phyloP scores from a whole-genome alignment of 2,329 filamentous ascomycete genomes.

The Talaromyces islandicus region DNA sequence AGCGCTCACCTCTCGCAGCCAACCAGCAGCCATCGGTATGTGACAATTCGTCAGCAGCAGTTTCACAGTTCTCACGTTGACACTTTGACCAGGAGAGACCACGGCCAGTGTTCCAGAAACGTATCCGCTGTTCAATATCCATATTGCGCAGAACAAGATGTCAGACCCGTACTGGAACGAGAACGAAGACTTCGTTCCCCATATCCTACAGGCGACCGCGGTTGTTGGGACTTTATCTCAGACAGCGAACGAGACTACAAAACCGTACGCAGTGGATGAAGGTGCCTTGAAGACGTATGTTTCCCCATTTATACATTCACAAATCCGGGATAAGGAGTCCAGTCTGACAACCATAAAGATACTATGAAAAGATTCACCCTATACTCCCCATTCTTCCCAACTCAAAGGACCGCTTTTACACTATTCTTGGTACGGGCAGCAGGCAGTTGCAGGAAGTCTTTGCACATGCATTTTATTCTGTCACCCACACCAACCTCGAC shows the following conservation, averaged over 20 bases:
- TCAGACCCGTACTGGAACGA: conserved; percentile 35
- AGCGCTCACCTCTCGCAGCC: conserved; percentile 28
- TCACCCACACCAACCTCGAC: conserved; percentile 31
- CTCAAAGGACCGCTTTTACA: conserved; percentile 31
- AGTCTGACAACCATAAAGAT: conserved; percentile 23
- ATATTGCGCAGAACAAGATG: conserved; percentile 30
- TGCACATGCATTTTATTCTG: conserved; percentile 33
- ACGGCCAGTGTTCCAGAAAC: conserved; percentile 9
- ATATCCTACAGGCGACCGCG: conserved; percentile 4
- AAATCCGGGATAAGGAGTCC: background rate
- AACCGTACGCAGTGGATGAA: conserved; percentile 31
- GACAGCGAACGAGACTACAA: conserved; percentile 28
- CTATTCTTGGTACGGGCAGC: conserved; percentile 33
- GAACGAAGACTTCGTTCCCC: conserved; percentile 6
- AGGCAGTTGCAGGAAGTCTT: conserved; percentile 37
- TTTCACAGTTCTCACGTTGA: conserved; percentile 3
- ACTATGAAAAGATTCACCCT: conserved; percentile 36
- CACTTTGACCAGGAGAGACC: conserved; percentile 8
- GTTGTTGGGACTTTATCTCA: conserved; percentile 16
- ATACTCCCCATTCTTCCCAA: conserved; percentile 37
- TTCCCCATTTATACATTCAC: background rate
- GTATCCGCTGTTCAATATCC: conserved; percentile 21
- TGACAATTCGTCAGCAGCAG: background rate
- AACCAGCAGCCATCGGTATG: conserved; percentile 30
- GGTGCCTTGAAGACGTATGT: conserved; percentile 35